These are phyloP conservation scores for Antitrichia curtipendula DNA, from an alignment of 225 moss, liverwort and hornwort species.

Conservation along the genomic window DNA sequence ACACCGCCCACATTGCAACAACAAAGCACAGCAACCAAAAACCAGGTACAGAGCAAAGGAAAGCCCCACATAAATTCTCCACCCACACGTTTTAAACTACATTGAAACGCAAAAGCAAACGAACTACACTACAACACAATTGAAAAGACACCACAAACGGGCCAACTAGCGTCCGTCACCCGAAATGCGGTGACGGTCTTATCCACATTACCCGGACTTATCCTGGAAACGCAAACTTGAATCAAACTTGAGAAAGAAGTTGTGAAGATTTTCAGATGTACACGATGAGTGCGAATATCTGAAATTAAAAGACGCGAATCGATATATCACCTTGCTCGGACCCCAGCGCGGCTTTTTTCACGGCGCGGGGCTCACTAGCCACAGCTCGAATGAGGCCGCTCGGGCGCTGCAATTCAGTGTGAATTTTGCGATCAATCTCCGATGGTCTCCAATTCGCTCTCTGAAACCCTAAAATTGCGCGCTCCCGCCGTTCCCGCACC, in stretches of 20 bases:
- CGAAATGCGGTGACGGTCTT: neutral
- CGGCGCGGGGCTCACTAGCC: conserved; percentile 7
- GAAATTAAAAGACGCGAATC: neutral
- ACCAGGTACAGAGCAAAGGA: neutral
- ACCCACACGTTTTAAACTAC: neutral
- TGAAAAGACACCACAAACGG: neutral
- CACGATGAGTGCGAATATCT: neutral
- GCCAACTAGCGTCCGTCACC: neutral
- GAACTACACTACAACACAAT: neutral
- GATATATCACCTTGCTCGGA: neutral
- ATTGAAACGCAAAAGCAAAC: neutral
- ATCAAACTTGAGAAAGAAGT: neutral
- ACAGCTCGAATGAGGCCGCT: neutral
- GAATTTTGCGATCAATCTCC: no score
- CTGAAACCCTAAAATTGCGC: no score
- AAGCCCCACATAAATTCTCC: neutral
- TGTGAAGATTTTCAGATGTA: neutral
- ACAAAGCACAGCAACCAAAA: neutral
- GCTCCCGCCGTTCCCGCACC: no score
- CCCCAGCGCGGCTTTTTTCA: neutral
- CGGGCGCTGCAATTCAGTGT: neutral
- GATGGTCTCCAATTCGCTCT: no score
- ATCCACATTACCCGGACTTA: neutral
- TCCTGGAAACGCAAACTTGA: neutral
- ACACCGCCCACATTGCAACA: neutral